Evolutionary conservation across 305 asterid species (phyloP).

Genomic region (Fraxinus dipetala): DNA sequence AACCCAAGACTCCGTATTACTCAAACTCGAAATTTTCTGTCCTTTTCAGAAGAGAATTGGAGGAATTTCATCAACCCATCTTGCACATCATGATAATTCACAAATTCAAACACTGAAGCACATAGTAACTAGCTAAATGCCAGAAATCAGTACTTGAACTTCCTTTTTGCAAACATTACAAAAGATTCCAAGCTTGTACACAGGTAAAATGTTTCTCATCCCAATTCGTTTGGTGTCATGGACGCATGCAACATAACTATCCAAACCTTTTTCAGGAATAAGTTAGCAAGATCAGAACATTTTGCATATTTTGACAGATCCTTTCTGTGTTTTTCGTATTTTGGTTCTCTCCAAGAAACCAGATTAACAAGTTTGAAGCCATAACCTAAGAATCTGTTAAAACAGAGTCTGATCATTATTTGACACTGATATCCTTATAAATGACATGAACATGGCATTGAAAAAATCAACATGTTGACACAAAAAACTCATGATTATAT

Average conservation of each 20-base stretch:
- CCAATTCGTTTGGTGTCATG: background rate
- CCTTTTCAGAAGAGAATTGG: background rate
- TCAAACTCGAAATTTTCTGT: background rate
- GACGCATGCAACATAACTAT: background rate
- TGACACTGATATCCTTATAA: background rate
- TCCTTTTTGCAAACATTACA: background rate
- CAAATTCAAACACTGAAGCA: background rate
- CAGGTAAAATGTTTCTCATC: background rate
- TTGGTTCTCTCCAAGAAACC: background rate
- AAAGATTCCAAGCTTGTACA: background rate
- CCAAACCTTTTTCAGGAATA: background rate
- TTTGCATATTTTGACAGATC: background rate
- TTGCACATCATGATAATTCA: background rate
- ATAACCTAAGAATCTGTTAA: background rate
- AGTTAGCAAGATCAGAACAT: background rate
- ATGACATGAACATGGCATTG: background rate
- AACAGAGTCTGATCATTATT: background rate
- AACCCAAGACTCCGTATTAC: background rate
- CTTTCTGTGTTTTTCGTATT: background rate
- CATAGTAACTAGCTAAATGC: background rate
- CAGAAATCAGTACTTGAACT: background rate
- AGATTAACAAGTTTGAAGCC: background rate
- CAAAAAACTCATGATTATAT: background rate
- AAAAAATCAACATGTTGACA: background rate
- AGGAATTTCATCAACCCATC: background rate